Evolutionary conservation across 1,139 yeast species (phyloP).

Genomic region (Yamadazyma sp.): DNA sequence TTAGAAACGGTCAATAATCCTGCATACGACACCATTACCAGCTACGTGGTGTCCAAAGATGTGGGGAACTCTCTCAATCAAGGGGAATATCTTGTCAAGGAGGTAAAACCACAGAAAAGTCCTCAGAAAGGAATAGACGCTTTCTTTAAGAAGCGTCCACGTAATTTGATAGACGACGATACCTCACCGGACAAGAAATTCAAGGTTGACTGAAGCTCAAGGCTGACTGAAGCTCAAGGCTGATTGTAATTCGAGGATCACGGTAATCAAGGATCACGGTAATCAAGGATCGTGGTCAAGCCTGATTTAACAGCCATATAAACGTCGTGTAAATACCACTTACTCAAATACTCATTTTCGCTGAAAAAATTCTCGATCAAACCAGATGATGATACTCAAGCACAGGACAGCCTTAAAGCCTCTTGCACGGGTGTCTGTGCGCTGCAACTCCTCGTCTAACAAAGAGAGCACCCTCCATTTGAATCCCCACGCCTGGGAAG

Average conservation of each 20-base stretch:
- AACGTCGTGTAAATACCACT: not conserved
- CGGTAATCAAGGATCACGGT: no score
- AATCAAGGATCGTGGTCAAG: no score
- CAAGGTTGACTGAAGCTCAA: not conserved
- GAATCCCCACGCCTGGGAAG: conserved; percentile 69
- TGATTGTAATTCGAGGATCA: no score
- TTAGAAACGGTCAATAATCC: conserved; percentile 37
- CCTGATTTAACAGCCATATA: not conserved
- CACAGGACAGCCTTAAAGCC: not conserved
- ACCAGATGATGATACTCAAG: not conserved
- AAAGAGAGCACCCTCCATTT: conserved; percentile 32
- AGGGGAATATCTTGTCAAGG: conserved; percentile 42
- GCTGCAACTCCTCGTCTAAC: conserved; percentile 6
- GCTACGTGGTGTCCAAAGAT: conserved; percentile 56
- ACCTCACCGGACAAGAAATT: not conserved
- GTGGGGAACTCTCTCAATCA: conserved; percentile 66
- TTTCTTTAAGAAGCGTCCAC: conserved; percentile 1
- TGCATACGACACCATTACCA: conserved; percentile 44
- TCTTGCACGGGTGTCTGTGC: conserved; percentile 7
- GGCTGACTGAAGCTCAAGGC: no score
- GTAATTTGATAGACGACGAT: no score
- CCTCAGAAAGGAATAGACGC: conserved; percentile 4
- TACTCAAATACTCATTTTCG: no score
- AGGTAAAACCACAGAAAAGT: conserved; percentile 14
- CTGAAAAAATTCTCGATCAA: no score